These are phyloP conservation scores for Triticum turgidum DNA, from an alignment of 176 grass and related monocot species.

Conservation along the genomic window DNA sequence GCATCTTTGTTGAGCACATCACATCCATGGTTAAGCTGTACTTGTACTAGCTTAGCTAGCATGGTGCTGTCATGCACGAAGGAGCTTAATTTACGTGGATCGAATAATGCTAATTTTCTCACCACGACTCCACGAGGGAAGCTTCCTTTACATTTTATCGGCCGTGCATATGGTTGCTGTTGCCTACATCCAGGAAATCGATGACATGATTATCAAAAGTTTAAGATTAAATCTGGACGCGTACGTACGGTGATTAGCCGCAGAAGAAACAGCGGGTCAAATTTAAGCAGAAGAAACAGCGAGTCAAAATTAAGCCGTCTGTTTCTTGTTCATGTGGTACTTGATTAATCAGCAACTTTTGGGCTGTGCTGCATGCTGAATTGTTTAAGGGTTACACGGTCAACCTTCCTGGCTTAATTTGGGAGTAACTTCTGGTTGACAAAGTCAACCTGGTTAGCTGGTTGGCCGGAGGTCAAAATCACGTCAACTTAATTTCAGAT, in stretches of 20 bases:
- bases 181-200: too few species aligned
- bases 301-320: not conserved
- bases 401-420: not conserved
- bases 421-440: not conserved
- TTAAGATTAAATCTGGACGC: not conserved
- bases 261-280: not conserved
- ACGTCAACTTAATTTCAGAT: too few species aligned
- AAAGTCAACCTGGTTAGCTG: too few species aligned
- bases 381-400: not conserved
- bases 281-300: not conserved
- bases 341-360: not conserved
- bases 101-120: not conserved
- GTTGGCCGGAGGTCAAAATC: too few species aligned
- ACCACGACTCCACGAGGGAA: not conserved
- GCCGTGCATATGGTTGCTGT: too few species aligned
- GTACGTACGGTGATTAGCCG: not conserved
- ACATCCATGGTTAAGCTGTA: not conserved
- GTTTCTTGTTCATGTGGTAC: too few species aligned
- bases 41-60: too few species aligned
- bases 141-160: not conserved
- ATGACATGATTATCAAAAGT: too few species aligned
- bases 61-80: not conserved
- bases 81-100: not conserved
- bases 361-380: too few species aligned
- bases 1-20: not conserved